Evolutionary conservation across 2,329 filamentous ascomycete genomes (phyloP).

Genomic region (Zopfia rhizophila): DNA sequence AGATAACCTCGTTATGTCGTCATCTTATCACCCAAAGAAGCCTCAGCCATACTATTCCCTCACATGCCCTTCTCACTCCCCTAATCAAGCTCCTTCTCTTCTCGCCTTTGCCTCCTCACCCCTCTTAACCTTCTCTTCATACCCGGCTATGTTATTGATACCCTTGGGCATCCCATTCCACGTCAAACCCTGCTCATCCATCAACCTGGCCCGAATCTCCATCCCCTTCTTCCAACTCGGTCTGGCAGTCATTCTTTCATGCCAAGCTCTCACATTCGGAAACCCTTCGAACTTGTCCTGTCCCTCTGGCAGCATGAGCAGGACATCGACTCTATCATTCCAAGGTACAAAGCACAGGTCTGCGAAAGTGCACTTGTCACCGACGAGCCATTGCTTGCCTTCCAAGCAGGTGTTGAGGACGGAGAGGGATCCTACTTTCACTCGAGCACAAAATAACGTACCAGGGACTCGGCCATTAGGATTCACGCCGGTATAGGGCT

Average conservation of each 20-base stretch:
- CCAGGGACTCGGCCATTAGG: constrained; percentile 29
- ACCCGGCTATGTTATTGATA: constrained; percentile 38
- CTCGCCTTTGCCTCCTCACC: constrained; percentile 7
- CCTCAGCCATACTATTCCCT: too few species aligned
- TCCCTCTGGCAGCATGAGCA: constrained; percentile 25
- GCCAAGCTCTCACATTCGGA: constrained; percentile 45
- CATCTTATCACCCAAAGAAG: too few species aligned
- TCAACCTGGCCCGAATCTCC: constrained; percentile 42
- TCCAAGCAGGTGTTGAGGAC: constrained; percentile 10
- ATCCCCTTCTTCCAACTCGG: constrained; percentile 48
- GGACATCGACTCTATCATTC: constrained; percentile 33
- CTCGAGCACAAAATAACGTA: too few species aligned
- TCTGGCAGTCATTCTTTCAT: constrained; percentile 46
- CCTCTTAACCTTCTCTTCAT: constrained; percentile 20
- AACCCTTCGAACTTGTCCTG: constrained; percentile 27
- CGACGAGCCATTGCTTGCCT: constrained; percentile 53
- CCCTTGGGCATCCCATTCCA: constrained; percentile 52
- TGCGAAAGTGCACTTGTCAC: constrained; percentile 55
- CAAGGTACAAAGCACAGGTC: constrained; percentile 56
- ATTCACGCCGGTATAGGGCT: constrained; percentile 26
- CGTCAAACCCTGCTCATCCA: constrained; percentile 52
- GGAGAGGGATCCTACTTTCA: too few species aligned
- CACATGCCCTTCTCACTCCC: too few species aligned
- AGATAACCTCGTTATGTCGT: too few species aligned
- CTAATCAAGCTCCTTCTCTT: too few species aligned